Base-by-base conservation (phyloP, 2,329 filamentous ascomycete genomes). In the Pyricularia sp. region DNA sequence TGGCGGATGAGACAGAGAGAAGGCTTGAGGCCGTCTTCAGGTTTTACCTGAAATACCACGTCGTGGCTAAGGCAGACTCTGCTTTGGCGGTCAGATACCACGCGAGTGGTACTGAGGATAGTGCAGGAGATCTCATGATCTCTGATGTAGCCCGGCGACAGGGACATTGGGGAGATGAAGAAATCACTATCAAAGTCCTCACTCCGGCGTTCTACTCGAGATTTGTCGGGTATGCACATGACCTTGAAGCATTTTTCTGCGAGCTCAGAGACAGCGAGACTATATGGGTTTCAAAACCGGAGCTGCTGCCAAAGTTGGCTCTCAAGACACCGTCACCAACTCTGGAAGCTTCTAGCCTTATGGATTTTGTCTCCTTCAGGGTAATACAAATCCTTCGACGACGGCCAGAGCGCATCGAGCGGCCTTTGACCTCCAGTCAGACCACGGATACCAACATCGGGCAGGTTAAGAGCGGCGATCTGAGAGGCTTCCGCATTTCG, bases 141-240 rank as follows among this genome's bases (percentile, higher is more conserved):
- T 80, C 78, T 4, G 66, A 70, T 5, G 63, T 68, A 2, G 72
- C 73, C 16, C 64, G 66, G 12, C 63, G 69, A 1, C 64, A 69
- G 62, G 13, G 63, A 66, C 2, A 31, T 10, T 55, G 5, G 1
- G 22, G 60, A 19, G 53, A 62, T 8, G 74, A 79, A 26, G 73
- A 79, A 0, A 63, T 88, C 6, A 81, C 83, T 59, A 75, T 90
- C 62, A 81, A 80, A 64, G 76, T 90, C 4, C 72, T 88, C 24
- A 87, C 84, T 0, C 87, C 88, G 0, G 78, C 76, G 0, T 91
- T 91, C 70, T 91, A 91, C 75, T 80, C 82, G 13, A 81, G 86
- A 31, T 85, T 90, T 62, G 78, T 86, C 0, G 79, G 83, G 67
- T 89, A 90, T 70, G 77, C 82, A 0, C 79, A 87, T 70, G 82